Evolutionary conservation across 1,284 basidiomycete species (phyloP), one percentile per base, ranked within the genome.

Genomic region (Apiotrichum porosum): DNA sequence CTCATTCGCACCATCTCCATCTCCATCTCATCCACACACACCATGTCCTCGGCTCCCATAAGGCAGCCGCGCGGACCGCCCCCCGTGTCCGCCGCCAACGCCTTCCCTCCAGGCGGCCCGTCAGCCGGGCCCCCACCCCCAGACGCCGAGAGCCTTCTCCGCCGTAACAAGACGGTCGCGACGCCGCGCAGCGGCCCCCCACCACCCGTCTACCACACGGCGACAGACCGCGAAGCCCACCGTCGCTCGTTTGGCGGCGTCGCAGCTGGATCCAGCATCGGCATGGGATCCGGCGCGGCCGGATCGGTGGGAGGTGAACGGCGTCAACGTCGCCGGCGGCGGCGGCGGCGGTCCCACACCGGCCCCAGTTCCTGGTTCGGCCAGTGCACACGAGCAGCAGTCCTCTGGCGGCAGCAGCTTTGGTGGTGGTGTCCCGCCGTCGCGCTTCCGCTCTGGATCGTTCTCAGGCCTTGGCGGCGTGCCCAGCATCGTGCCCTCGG

Each of bases 31-130:
- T 22, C 17, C 35, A 19, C 35, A 21, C 10, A 14, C 45, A 21
- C 44, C 22, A 61, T 63, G 55, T 47, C 58, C 17, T 58, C 56
- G 40, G 57, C 60, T 14, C 68, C 68, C 10, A 68, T 71, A 42
- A 57, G 69, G 39, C 67, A 69, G 52, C 69, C 69, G 9, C 58
- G 66, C 37, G 69, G 69, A 15, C 69, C 67, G 9, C 62, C 68
- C 5, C 58, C 42, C 14, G 40, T 37, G 4, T 19, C 45, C 28
- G 17, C 32, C 10, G 10, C 47, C 13, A 30, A 19, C 2, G 26
- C 42, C 22, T 21, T 41, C 30, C 47, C 31, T 21, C 32, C 46
- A 2, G 24, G 21, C 26, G 17, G 43, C 38, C 26, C 42, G 18
- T 38, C 51, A 8, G n/a, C 50, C 4, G 45, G 63, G 14, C 67